Conservation (phyloP, 2,329 filamentous ascomycete genomes). For the Aureobasidium musti region DNA sequence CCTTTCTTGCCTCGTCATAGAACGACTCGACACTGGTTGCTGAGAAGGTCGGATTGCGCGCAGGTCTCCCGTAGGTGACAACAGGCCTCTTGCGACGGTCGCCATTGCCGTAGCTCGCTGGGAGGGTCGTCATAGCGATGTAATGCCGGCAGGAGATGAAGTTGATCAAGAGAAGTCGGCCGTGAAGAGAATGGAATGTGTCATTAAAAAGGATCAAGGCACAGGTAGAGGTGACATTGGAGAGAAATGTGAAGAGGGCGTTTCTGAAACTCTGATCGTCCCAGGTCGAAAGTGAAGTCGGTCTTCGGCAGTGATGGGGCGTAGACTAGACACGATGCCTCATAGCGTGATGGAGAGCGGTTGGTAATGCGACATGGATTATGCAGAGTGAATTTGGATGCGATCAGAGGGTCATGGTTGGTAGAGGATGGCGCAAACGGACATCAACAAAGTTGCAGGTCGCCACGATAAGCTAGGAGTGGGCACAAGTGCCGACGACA, state of each 20-base stretch:
- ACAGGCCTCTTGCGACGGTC: slow-evolving; percentile 39
- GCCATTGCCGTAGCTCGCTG: neutral
- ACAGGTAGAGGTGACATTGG: neutral
- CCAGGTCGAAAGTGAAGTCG: neutral
- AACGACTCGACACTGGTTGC: slow-evolving; percentile 2
- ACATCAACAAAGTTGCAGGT: slow-evolving; percentile 4
- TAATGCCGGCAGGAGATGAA: neutral
- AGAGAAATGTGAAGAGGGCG: neutral
- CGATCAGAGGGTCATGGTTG: neutral
- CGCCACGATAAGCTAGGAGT: neutral
- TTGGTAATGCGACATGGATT: neutral
- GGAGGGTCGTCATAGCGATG: slow-evolving; percentile 10
- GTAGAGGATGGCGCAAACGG: slow-evolving; percentile 15
- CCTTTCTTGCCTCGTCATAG: slow-evolving; percentile 4
- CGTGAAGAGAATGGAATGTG: neutral
- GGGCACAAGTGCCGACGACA: neutral
- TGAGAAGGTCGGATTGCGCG: slow-evolving; percentile 35
- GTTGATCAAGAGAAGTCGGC: no score
- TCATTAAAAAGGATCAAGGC: neutral
- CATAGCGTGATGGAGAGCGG: neutral
- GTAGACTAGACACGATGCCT: neutral
- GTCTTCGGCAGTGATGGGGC: neutral
- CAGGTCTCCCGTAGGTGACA: slow-evolving; percentile 45
- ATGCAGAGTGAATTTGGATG: neutral
- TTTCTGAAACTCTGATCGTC: slow-evolving; percentile 5